Base-by-base conservation (phyloP, 495 filamentous ascomycete genomes). In the Xylona heveae region DNA sequence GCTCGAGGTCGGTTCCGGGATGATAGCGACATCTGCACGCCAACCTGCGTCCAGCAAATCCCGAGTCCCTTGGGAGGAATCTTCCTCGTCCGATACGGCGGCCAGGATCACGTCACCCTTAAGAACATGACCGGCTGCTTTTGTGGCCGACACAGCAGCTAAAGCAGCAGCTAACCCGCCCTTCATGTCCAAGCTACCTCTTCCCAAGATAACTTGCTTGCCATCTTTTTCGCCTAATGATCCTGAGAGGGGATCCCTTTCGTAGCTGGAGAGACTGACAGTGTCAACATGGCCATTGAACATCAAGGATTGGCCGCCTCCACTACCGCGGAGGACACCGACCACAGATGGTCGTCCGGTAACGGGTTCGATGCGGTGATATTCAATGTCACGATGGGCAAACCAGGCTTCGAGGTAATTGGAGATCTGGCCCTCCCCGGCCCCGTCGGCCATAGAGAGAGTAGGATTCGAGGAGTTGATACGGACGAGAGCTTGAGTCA, bases 231-330 rank as follows among this genome's bases (percentile, higher is more conserved):
- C 31, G 0, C 36, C 34, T 0, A n/a, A n/a, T n/a, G n/a, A n/a
- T n/a, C 60, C 60, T 4, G 49, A 52, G 4, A 64, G 40, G 4
- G 56, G 48, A 35, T 59, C 50, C 5, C 31, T 41, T 12, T 57
- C 53, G 36, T 64, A 62, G 23, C 50, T 57, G 6, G 43, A 37
- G 3, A 55, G 40, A 29, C 47, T 61, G 26, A 61, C 56, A 0
- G 58, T 64, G 36, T 64, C 59, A 4, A 58, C 46, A 33, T 64
- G 58, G 2, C 59, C 58, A 25, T 62, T 62, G 36, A 62, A 50
- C 53, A 64, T 60, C 3, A 64, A 43, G 3, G 51, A 55, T 26
- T 52, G 50, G 27, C 58, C 57, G 10, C 46, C 56, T 3, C 58
- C 59, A 0, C 31, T 46, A 9, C 58, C 57, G 3, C 49, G 45